phyloP scores from a whole-genome alignment of 768 basidiomycete genomes.

The Psilocybe cubensis region DNA sequence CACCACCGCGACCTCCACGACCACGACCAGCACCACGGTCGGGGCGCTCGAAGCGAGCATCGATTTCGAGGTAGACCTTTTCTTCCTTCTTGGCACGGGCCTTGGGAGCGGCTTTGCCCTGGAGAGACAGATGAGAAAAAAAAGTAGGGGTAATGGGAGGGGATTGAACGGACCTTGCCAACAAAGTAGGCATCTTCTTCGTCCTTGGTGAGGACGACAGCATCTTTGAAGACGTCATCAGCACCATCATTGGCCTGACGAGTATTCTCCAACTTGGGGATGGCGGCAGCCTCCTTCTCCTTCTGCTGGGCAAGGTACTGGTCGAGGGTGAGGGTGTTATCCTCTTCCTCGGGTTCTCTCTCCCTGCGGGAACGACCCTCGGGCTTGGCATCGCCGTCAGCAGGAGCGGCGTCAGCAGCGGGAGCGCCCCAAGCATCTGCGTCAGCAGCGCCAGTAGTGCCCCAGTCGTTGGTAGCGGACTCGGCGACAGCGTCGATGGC shows the following conservation, averaged over 20 bases:
- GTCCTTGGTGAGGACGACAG: constrained; percentile 67
- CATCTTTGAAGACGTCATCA: constrained; percentile 73
- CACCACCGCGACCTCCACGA: constrained; percentile 42
- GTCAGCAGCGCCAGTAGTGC: constrained; percentile 26
- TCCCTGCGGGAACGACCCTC: constrained; percentile 50
- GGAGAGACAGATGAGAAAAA: constrained; percentile 12
- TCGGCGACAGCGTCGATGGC: constrained; percentile 70
- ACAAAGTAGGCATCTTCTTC: constrained; percentile 84
- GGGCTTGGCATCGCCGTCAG: constrained; percentile 40
- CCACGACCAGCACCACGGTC: constrained; percentile 55
- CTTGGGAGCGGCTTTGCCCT: constrained; percentile 73
- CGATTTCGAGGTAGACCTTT: constrained; percentile 92
- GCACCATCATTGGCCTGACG: constrained; percentile 84
- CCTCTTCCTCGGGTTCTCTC: constrained; percentile 81
- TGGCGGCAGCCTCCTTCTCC: constrained; percentile 56
- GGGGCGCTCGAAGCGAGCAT: constrained; percentile 86
- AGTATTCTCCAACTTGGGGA: constrained; percentile 80
- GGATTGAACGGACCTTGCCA: constrained; percentile 71
- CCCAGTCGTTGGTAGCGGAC: constrained; percentile 49
- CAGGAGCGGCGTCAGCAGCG: constrained; percentile 44
- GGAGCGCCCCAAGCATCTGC: constrained; percentile 26
- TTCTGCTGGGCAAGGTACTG: constrained; percentile 88
- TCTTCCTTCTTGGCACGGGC: constrained; percentile 80
- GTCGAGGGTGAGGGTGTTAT: constrained; percentile 92
- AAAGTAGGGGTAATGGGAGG: neutral